Percentiles rank a stretch among this genome's conserved stretches.
Evolutionary conservation across 2,329 filamentous ascomycete species (phyloP).

Genomic region (Aurifilum marmelostoma): DNA sequence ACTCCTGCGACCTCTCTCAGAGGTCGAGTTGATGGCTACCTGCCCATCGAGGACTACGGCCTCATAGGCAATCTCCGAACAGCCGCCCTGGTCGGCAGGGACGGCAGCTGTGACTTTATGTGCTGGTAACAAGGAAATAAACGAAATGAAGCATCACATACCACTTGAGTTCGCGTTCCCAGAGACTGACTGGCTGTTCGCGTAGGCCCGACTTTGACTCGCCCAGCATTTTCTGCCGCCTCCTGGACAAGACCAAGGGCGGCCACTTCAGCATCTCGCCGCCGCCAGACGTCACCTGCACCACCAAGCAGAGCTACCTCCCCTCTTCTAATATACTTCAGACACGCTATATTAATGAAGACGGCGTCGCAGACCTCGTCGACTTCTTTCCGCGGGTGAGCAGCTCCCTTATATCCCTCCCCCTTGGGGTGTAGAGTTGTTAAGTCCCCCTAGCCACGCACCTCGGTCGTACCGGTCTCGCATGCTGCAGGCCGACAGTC

Average conservation of each 20-base stretch:
- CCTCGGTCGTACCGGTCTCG: slow-evolving; percentile 47
- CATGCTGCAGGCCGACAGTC: slow-evolving; percentile 40
- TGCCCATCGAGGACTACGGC: slow-evolving; percentile 75
- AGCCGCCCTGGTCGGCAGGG: slow-evolving; percentile 73
- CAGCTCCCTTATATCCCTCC: neutral
- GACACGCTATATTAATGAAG: slow-evolving; percentile 76
- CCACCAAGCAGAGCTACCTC: slow-evolving; percentile 78
- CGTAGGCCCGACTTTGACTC: slow-evolving; percentile 77
- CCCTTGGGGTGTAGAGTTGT: neutral
- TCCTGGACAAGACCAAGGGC: slow-evolving; percentile 75
- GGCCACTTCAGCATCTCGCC: slow-evolving; percentile 73
- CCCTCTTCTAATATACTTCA: slow-evolving; percentile 76
- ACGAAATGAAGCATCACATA: neutral
- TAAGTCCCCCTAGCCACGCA: slow-evolving; percentile 49
- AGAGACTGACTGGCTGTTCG: neutral
- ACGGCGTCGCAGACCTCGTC: slow-evolving; percentile 72
- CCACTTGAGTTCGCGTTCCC: neutral
- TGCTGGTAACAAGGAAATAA: slow-evolving; percentile 61
- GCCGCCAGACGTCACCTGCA: slow-evolving; percentile 54
- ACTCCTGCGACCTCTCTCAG: slow-evolving; percentile 37
- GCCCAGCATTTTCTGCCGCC: slow-evolving; percentile 73
- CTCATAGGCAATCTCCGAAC: slow-evolving; percentile 82
- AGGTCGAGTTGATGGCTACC: slow-evolving; percentile 48
- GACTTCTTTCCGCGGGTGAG: slow-evolving; percentile 71
- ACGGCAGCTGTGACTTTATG: slow-evolving; percentile 77